These are phyloP conservation scores for Tolypocladium pustulatum DNA, from an alignment of 2,329 filamentous ascomycete genomes.

Conservation along the genomic window DNA sequence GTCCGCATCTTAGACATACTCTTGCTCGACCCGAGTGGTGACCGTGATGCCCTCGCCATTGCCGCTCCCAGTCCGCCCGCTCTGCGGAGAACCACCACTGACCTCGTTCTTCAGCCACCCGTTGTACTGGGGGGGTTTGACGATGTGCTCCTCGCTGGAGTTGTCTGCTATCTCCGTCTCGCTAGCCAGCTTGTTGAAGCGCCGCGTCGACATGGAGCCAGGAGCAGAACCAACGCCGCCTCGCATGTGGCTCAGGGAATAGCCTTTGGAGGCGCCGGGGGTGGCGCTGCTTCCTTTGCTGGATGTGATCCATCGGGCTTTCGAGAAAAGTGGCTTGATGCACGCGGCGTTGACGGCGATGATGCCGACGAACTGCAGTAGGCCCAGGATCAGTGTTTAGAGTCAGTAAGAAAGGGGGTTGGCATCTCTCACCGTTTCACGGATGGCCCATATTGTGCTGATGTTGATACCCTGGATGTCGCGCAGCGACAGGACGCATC, in stretches of 20 bases:
- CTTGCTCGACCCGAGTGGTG: background rate
- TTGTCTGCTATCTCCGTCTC: conserved; percentile 15
- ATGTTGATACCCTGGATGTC: conserved; percentile 25
- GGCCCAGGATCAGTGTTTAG: background rate
- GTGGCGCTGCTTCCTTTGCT: conserved; percentile 18
- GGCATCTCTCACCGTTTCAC: conserved; percentile 24
- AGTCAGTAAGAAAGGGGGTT: background rate
- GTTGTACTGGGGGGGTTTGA: conserved; percentile 4
- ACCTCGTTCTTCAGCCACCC: conserved; percentile 1
- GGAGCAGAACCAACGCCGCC: background rate
- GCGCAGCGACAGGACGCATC: conserved; percentile 26
- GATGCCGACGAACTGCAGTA: conserved; percentile 29
- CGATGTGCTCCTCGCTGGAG: conserved; percentile 21
- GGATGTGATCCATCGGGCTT: conserved; percentile 20
- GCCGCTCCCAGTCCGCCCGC: too few relatives aligned
- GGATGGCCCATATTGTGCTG: conserved; percentile 30
- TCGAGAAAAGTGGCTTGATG: conserved; percentile 28
- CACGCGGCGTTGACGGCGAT: conserved; percentile 30
- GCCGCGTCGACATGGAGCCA: background rate
- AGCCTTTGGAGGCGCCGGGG: conserved; percentile 2
- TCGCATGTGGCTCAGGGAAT: conserved; percentile 15
- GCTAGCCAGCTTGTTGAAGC: conserved; percentile 5
- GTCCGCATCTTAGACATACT: background rate
- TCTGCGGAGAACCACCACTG: background rate
- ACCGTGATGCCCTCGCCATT: background rate